Base-by-base conservation (phyloP, 176 grass and related monocot species). In the Luzula sylvatica region DNA sequence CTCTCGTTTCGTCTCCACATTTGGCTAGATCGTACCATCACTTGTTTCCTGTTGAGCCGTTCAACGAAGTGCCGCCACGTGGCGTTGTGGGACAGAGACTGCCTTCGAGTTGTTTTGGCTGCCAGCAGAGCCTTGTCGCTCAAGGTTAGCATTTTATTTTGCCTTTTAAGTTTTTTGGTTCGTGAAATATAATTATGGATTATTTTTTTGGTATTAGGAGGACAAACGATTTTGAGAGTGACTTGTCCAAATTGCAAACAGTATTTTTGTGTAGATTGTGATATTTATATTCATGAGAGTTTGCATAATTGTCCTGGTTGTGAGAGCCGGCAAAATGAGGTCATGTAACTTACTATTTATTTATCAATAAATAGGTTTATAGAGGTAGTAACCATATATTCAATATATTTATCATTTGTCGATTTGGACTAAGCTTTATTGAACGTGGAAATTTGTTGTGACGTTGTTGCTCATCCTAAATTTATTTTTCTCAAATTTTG, bases 231-330 rank as follows among this genome's bases (percentile, higher is more conserved):
- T 65, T 61, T 86, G 20, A 81, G 86, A 46, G 86, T 83, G 13
- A 56, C 59, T 61, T 98, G 86, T 50, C 86, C 86, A 45, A 83
- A 87, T 23, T 98, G 93, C 78, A 83, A 72, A 15, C 93, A 90
- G 32, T 75, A 74, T 54, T 90, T 90, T 65, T 98, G 93, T 53
- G 75, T 98, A 20, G 86, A 98, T 65, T 98, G 92, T 30, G 93
- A 98, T 71, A 90, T 98, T 15, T 98, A 98, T 66, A 83, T 98
- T 63, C 92, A 90, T 15, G 92, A 98, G 72, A 98, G 92, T 68
- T 72, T 98, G 78, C 85, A 98, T 48, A 98, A 98, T 38, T 98
- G 85, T 64, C 92, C 92, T 49, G 92, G 92, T 16, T 98, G 85
- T 4, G 92, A 98, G 78, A 90, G 92, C 18, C 85, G 59, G 28